These are phyloP conservation scores for Juglanconis juglandina DNA, from an alignment of 2,329 filamentous ascomycete genomes.

Conservation along the genomic window DNA sequence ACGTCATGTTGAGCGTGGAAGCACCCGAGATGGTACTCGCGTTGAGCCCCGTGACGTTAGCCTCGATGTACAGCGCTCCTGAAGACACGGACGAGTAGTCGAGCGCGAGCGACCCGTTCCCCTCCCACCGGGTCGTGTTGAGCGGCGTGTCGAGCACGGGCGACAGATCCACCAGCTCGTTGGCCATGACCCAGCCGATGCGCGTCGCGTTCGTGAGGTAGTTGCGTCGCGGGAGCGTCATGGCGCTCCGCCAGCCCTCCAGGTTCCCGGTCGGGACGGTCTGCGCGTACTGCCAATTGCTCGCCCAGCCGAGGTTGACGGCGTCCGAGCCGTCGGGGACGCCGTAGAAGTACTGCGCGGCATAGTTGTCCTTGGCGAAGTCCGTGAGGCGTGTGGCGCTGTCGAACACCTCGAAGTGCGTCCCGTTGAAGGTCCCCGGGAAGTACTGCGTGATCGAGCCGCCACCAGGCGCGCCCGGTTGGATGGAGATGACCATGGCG, in stretches of 20 bases:
- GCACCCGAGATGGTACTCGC: constrained; percentile 21
- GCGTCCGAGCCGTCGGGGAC: constrained; percentile 35
- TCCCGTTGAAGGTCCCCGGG: constrained; percentile 61
- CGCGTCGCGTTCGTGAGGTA: constrained; percentile 49
- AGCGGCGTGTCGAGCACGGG: constrained; percentile 45
- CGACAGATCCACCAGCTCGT: constrained; percentile 45
- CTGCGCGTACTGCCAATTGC: constrained; percentile 58
- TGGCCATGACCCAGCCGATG: constrained; percentile 49
- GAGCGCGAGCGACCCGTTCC: constrained; percentile 45
- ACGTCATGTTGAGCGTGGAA: constrained; percentile 26
- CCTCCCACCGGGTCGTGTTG: constrained; percentile 39
- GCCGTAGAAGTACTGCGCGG: constrained; percentile 53
- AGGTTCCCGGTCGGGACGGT: constrained; percentile 48
- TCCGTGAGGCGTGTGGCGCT: constrained; percentile 38
- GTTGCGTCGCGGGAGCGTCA: constrained; percentile 49
- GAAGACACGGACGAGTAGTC: constrained; percentile 50
- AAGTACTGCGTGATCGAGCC: constrained; percentile 56
- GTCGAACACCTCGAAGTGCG: constrained; percentile 50
- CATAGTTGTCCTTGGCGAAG: constrained; percentile 53
- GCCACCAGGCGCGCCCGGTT: constrained; percentile 54
- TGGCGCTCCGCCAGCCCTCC: constrained; percentile 51
- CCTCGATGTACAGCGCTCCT: constrained; percentile 52
- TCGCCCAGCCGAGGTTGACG: constrained; percentile 54
- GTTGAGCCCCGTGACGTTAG: constrained; percentile 44
- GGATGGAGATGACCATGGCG: constrained; percentile 51